Conservation (phyloP, 345 rosid species). For the Hibiscus trionum region DNA sequence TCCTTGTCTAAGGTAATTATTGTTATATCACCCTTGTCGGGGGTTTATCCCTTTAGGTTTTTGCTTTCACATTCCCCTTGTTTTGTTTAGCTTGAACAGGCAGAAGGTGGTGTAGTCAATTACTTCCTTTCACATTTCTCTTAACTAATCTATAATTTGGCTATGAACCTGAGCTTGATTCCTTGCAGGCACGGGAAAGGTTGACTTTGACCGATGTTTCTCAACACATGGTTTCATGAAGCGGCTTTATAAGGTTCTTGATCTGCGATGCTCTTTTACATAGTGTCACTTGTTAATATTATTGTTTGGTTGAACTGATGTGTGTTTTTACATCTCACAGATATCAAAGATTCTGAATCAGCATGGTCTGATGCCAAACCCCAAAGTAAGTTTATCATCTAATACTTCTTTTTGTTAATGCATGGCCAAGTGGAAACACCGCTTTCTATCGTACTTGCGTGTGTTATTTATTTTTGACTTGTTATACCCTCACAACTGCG, state of each 20-base stretch:
- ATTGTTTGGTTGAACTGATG: neutral
- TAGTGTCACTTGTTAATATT: neutral
- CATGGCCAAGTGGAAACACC: neutral
- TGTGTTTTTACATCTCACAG: conserved; percentile 31
- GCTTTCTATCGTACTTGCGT: neutral
- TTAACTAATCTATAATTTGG: conserved; percentile 2
- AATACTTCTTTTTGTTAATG: neutral
- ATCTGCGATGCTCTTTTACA: neutral
- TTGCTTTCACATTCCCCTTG: neutral
- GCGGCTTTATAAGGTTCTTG: conserved; percentile 66
- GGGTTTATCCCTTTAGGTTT: neutral
- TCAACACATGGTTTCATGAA: conserved; percentile 71
- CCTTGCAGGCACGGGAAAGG: conserved; percentile 67
- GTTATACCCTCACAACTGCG: conserved; percentile 2
- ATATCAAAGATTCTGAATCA: conserved; percentile 79
- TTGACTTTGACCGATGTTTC: conserved; percentile 74
- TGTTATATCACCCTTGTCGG: neutral
- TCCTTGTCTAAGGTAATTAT: neutral
- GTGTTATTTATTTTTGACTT: neutral
- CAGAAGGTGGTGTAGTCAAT: neutral
- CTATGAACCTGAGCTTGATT: conserved; percentile 7
- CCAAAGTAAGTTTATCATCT: conserved; percentile 50
- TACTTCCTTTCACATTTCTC: too few relatives aligned
- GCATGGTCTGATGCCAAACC: conserved; percentile 86
- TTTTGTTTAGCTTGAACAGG: neutral